phyloP scores from a whole-genome alignment of 2,329 filamentous ascomycete genomes.

The Epichloe gansuensis region DNA sequence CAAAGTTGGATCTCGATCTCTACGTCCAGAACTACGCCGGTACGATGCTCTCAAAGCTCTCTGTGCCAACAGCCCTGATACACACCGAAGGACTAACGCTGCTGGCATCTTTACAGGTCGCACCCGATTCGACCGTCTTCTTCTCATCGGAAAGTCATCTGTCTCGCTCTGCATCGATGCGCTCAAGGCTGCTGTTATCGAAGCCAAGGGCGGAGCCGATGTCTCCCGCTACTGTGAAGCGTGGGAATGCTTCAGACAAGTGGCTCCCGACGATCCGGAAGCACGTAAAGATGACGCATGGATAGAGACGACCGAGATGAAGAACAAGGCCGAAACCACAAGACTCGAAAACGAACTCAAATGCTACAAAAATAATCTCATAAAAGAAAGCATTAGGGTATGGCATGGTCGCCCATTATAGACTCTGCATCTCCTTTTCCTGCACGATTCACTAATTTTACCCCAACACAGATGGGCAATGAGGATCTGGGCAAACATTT shows the following conservation, averaged over 20 bases:
- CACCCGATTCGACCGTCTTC: slow-evolving; percentile 68
- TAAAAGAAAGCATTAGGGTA: slow-evolving; percentile 93
- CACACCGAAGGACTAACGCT: background rate
- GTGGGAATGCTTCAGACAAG: slow-evolving; percentile 49
- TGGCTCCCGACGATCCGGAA: slow-evolving; percentile 56
- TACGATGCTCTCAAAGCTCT: slow-evolving; percentile 23
- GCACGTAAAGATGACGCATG: slow-evolving; percentile 58
- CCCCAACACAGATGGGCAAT: slow-evolving; percentile 63
- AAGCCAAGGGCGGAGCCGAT: slow-evolving; percentile 68
- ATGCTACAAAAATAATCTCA: slow-evolving; percentile 90
- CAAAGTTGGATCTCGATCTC: slow-evolving; percentile 82
- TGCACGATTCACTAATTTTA: background rate
- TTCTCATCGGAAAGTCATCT: slow-evolving; percentile 70
- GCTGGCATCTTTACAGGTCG: slow-evolving; percentile 41
- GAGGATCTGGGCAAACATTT: slow-evolving; percentile 82
- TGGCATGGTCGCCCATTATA: background rate
- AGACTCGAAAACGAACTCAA: slow-evolving; percentile 78
- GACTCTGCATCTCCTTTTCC: background rate
- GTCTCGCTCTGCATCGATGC: slow-evolving; percentile 68
- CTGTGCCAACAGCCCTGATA: background rate
- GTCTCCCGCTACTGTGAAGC: slow-evolving; percentile 58
- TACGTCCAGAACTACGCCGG: slow-evolving; percentile 86
- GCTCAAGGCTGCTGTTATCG: slow-evolving; percentile 60
- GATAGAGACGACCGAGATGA: slow-evolving; percentile 55
- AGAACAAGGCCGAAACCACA: slow-evolving; percentile 57